Conservation (phyloP, 164 flowering plant species). For the Vitis rotundifolia region DNA sequence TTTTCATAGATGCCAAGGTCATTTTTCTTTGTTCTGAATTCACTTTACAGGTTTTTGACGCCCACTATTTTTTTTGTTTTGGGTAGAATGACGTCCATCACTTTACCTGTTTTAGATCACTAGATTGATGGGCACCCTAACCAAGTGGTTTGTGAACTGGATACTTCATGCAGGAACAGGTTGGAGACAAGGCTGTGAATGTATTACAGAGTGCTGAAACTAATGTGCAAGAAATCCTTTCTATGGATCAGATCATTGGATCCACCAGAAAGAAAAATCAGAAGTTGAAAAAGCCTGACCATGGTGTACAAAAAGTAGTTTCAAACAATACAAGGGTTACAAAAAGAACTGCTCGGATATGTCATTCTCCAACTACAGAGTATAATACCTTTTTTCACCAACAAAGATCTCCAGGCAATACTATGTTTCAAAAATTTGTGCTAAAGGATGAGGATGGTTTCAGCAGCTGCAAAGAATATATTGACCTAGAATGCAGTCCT, state of each 20-base stretch:
- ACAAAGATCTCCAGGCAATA: constrained; percentile 15
- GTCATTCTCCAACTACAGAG: constrained; percentile 17
- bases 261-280: constrained; percentile 26
- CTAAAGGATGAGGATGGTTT: constrained; percentile 24
- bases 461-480: constrained; percentile 25
- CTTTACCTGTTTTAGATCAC: not conserved
- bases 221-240: constrained; percentile 22
- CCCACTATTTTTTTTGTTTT: not conserved
- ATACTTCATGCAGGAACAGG: constrained; percentile 46
- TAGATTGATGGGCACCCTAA: not conserved
- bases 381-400: constrained; percentile 20
- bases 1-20: constrained; percentile 75
- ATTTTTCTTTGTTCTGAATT: not conserved
- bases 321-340: constrained; percentile 1
- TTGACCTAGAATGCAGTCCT: constrained; percentile 36
- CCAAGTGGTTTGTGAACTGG: constrained; percentile 1
- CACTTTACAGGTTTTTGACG: not conserved
- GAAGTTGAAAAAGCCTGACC: constrained; percentile 22
- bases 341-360: constrained; percentile 17
- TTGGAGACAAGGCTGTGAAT: constrained; percentile 23
- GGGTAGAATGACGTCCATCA: too few relatives aligned
- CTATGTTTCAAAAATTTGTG: constrained; percentile 14
- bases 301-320: constrained; percentile 19
- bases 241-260: constrained; percentile 21
- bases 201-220: constrained; percentile 21